Evolutionary conservation across 192 early-diverging fungal genomes (phyloP).

Genomic region (Paraglomus brasilianum): DNA sequence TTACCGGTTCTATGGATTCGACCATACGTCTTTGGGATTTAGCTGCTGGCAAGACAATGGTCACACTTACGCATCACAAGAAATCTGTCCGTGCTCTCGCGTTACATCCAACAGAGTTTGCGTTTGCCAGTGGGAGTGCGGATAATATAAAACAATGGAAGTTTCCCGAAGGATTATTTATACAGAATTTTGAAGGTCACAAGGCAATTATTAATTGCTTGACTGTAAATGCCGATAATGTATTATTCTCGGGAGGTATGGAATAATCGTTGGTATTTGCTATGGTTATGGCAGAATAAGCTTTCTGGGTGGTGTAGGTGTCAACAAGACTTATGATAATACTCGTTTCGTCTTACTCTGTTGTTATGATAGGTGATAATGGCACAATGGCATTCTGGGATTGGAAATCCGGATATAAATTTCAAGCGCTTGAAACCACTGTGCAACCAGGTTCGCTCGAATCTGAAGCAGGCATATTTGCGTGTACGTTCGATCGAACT

Average conservation of each 20-base stretch:
- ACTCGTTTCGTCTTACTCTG: not conserved
- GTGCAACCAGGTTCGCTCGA: slow-evolving; percentile 96
- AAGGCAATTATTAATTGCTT: slow-evolving; percentile 90
- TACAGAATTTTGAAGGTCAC: slow-evolving; percentile 90
- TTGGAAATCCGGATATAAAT: slow-evolving; percentile 93
- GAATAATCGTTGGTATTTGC: not conserved
- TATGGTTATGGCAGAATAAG: slow-evolving; percentile 8
- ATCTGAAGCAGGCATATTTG: slow-evolving; percentile 94
- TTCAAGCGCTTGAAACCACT: slow-evolving; percentile 83
- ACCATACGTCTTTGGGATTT: slow-evolving; percentile 97
- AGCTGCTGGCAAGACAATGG: slow-evolving; percentile 92
- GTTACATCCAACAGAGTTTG: slow-evolving; percentile 90
- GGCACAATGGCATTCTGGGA: slow-evolving; percentile 97
- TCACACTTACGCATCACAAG: slow-evolving; percentile 96
- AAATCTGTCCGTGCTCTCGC: slow-evolving; percentile 92
- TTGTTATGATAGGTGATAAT: slow-evolving; percentile 69
- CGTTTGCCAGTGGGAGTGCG: slow-evolving; percentile 84
- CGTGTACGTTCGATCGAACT: slow-evolving; percentile 92
- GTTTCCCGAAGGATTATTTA: slow-evolving; percentile 91
- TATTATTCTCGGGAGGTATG: slow-evolving; percentile 90
- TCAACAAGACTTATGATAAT: not conserved
- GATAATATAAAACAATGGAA: slow-evolving; percentile 98
- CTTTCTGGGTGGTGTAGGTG: slow-evolving; percentile 10
- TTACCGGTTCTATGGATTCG: slow-evolving; percentile 90
- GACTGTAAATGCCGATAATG: slow-evolving; percentile 85